These are phyloP conservation scores for Apiotrichum montevideense DNA, from an alignment of 1,284 basidiomycete genomes.

Conservation along the genomic window DNA sequence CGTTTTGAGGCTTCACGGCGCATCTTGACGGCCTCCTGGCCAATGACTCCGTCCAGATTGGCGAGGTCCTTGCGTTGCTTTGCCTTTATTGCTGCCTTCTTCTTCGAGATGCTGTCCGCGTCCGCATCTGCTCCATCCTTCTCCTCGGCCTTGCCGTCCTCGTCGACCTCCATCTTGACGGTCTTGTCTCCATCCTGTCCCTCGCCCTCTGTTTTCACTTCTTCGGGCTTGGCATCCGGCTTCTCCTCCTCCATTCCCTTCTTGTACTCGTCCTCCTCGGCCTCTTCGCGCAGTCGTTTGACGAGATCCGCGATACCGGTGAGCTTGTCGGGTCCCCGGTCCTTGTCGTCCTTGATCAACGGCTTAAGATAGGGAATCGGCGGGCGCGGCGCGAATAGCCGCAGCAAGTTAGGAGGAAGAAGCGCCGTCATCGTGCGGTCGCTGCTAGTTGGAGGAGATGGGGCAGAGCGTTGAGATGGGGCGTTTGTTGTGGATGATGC, in stretches of 20 bases:
- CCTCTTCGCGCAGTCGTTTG: slow-evolving; percentile 66
- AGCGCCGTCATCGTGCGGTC: slow-evolving; percentile 59
- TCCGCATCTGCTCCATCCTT: slow-evolving; percentile 42
- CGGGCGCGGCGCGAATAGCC: slow-evolving; percentile 86
- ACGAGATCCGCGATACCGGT: slow-evolving; percentile 67
- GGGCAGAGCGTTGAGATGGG: too few species aligned
- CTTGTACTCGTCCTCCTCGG: slow-evolving; percentile 54
- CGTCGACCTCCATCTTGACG: slow-evolving; percentile 57
- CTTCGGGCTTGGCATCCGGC: slow-evolving; percentile 47
- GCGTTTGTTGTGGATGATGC: too few species aligned
- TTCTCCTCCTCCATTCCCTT: slow-evolving; percentile 24
- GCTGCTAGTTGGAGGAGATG: background rate
- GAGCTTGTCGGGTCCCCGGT: slow-evolving; percentile 64
- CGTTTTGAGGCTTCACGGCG: slow-evolving; percentile 73
- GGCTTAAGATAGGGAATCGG: slow-evolving; percentile 78
- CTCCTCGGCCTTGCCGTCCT: slow-evolving; percentile 28
- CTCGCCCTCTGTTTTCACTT: slow-evolving; percentile 61
- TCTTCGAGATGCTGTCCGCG: background rate
- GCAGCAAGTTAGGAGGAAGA: slow-evolving; percentile 85
- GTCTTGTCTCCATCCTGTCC: slow-evolving; percentile 46
- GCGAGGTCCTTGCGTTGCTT: slow-evolving; percentile 52
- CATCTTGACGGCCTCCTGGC: slow-evolving; percentile 55
- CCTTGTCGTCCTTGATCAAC: slow-evolving; percentile 71
- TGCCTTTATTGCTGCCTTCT: slow-evolving; percentile 62
- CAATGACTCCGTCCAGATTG: slow-evolving; percentile 49